Percentiles rank a stretch among this genome's conserved stretches.
phyloP scores from a whole-genome alignment of 768 basidiomycete species.

The Crucibulum laeve region DNA sequence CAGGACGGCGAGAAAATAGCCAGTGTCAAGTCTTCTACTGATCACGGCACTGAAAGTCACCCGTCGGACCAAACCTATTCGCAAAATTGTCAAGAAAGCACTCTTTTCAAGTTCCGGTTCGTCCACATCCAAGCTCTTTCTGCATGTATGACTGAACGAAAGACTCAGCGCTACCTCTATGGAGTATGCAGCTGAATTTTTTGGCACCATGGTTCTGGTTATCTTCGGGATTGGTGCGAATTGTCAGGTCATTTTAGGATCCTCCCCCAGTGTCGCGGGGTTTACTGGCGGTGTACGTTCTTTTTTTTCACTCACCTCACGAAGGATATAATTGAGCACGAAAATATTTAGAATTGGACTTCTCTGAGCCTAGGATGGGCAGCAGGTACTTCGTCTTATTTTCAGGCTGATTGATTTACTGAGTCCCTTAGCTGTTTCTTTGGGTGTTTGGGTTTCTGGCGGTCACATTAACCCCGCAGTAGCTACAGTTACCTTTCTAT shows the following conservation, averaged over 20 bases:
- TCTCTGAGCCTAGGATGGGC: conserved; percentile 45
- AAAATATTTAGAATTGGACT: conserved; percentile 7
- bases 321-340: not conserved
- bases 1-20: too few relatives aligned
- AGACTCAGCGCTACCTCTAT: conserved; percentile 3
- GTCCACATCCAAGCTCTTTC: too few relatives aligned
- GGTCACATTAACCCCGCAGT: conserved; percentile 67
- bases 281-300: conserved; percentile 47
- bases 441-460: conserved; percentile 66
- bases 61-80: too few relatives aligned
- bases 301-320: not conserved
- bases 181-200: conserved; percentile 41
- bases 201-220: conserved; percentile 48
- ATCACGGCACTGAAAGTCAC: too few relatives aligned
- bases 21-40: too few relatives aligned
- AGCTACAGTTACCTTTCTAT: conserved; percentile 7
- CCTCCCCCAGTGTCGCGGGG: conserved; percentile 31
- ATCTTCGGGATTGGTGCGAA: conserved; percentile 49
- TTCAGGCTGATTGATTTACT: not conserved
- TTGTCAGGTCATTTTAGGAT: conserved; percentile 46
- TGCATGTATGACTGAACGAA: too few relatives aligned
- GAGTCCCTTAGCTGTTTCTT: conserved; percentile 30
- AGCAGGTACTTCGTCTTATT: conserved; percentile 10
- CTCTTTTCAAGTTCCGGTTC: too few relatives aligned
- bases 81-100: too few relatives aligned